phyloP scores from a whole-genome alignment of 225 moss, liverwort and hornwort genomes.

The Physcomitrellopsis africana region DNA sequence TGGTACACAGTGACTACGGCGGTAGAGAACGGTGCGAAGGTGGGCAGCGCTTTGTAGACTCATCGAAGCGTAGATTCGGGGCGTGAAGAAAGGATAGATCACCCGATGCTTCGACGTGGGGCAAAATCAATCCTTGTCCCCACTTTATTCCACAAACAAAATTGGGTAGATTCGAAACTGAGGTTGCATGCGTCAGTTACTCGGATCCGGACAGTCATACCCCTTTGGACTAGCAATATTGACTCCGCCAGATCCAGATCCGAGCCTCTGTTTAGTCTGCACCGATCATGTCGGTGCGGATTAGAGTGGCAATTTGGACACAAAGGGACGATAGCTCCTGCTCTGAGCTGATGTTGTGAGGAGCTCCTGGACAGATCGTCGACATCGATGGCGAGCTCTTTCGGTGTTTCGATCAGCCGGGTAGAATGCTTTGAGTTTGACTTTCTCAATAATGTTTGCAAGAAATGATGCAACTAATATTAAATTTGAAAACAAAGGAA shows the following conservation, averaged over 20 bases:
- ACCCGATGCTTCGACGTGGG: conserved; percentile 15
- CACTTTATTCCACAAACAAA: conserved; percentile 5
- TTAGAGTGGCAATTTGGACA: too few species aligned
- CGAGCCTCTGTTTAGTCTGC: not conserved
- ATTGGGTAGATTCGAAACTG: conserved; percentile 25
- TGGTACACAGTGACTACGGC: conserved; percentile 13
- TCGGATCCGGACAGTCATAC: not conserved
- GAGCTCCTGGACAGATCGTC: too few species aligned
- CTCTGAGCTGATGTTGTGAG: too few species aligned
- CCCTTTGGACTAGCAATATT: conserved; percentile 24
- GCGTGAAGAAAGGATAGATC: not conserved
- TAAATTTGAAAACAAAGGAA: too few species aligned
- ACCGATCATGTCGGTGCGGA: too few species aligned
- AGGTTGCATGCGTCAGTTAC: conserved; percentile 3
- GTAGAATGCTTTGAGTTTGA: too few species aligned
- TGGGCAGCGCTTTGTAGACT: conserved; percentile 23
- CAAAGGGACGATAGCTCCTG: too few species aligned
- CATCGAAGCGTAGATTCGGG: not conserved
- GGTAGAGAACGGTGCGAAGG: conserved; percentile 23
- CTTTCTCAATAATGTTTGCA: too few species aligned
- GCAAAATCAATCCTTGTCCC: conserved; percentile 31
- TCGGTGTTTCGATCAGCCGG: too few species aligned
- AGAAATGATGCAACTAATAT: too few species aligned
- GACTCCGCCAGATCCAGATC: conserved; percentile 19
- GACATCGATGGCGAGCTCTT: too few species aligned